Conservation (phyloP, 192 early-diverging fungal genomes). For the Coemansia sp. region DNA sequence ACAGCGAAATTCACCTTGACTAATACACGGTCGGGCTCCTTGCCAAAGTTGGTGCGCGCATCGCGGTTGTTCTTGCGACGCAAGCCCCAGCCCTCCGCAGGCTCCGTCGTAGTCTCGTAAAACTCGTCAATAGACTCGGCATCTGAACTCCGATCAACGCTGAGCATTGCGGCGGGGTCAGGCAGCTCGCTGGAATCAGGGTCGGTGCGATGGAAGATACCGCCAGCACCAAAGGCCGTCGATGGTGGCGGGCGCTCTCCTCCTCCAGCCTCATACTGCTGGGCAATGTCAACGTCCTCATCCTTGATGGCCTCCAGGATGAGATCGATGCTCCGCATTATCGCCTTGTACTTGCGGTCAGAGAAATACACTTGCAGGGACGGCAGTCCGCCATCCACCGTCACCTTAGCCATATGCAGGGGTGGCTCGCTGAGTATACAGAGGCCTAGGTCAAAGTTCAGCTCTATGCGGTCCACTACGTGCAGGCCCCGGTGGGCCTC, state of each 20-base stretch:
- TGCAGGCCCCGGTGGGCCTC: constrained; percentile 60
- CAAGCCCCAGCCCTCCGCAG: constrained; percentile 11
- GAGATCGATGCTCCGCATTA: constrained; percentile 79
- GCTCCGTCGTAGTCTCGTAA: constrained; percentile 37
- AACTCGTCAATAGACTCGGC: constrained; percentile 45
- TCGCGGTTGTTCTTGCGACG: constrained; percentile 29
- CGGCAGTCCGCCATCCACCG: constrained; percentile 78
- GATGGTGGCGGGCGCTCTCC: background rate
- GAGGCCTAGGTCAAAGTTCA: constrained; percentile 75
- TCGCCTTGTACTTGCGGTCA: constrained; percentile 86
- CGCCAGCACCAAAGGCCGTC: constrained; percentile 48
- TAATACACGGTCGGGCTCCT: constrained; percentile 42
- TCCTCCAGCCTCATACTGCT: constrained; percentile 41
- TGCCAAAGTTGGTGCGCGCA: constrained; percentile 24
- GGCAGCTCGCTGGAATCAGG: background rate
- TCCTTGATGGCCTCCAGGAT: constrained; percentile 55
- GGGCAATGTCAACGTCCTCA: constrained; percentile 46
- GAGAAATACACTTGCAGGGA: constrained; percentile 86
- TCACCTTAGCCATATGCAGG: constrained; percentile 68
- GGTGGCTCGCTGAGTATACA: constrained; percentile 80
- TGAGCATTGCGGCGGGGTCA: constrained; percentile 6
- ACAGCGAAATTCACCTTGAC: constrained; percentile 51
- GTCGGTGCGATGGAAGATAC: constrained; percentile 15
- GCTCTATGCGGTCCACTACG: constrained; percentile 85
- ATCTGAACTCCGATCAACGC: background rate